Conservation (phyloP, 192 early-diverging fungal genomes). For the Bifiguratus adelaidae region DNA sequence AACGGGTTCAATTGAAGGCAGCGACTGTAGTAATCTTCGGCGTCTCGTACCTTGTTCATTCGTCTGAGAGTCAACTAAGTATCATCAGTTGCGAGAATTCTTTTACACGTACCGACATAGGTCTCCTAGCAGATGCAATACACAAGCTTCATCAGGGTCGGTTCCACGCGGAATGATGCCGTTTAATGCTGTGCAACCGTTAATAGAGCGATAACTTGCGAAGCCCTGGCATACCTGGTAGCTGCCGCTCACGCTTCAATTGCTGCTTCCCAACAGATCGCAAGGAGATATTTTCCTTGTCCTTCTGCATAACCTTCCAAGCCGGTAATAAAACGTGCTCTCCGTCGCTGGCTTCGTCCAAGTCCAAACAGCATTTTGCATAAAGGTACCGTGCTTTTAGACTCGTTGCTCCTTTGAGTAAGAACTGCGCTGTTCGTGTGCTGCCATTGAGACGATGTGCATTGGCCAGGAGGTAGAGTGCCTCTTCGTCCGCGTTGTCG, state of each 20-base stretch:
- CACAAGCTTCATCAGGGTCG: conserved; percentile 2
- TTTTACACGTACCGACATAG: conserved; percentile 5
- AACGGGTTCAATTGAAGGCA: conserved; percentile 29
- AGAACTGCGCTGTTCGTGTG: conserved; percentile 13
- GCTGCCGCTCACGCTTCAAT: background rate
- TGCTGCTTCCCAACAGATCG: background rate
- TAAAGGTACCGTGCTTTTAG: conserved; percentile 17
- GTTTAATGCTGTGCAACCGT: background rate
- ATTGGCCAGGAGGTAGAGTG: conserved; percentile 20
- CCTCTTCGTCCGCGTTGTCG: conserved; percentile 7
- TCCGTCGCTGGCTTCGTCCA: conserved; percentile 18
- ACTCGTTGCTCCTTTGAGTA: conserved; percentile 14
- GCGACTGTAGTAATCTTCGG: conserved; percentile 21
- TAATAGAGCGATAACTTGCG: background rate
- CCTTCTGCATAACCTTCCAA: no score
- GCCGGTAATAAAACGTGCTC: background rate
- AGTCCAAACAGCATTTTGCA: conserved; percentile 31
- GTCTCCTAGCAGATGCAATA: conserved; percentile 14
- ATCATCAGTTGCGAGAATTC: background rate
- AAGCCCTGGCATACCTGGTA: background rate
- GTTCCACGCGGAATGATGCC: background rate
- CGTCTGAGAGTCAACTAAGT: conserved; percentile 1
- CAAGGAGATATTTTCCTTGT: background rate
- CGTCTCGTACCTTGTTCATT: conserved; percentile 18
- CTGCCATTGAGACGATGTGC: conserved; percentile 23